A percentile compares a stretch with the other conserved stretches of the same genome.
phyloP scores from a whole-genome alignment of 139 green algal species.

The Pleodorina starrii region DNA sequence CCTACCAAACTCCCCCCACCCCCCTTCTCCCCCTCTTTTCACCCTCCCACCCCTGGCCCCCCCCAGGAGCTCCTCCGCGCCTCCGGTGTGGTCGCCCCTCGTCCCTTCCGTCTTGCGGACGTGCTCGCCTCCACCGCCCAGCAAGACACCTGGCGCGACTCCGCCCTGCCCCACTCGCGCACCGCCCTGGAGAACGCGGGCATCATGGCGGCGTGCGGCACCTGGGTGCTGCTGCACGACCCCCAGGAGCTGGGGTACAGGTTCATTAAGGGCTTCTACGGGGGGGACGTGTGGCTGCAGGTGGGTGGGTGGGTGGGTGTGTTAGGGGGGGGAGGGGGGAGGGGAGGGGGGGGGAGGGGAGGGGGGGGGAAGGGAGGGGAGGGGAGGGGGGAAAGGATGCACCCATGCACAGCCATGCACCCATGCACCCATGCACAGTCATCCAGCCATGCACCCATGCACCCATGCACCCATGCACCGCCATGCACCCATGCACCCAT shows the following conservation, averaged over 20 bases:
- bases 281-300: slow-evolving; percentile 46
- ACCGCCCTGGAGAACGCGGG: slow-evolving; percentile 61
- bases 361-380: too few species aligned
- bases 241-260: slow-evolving; percentile 58
- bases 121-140: slow-evolving; percentile 28
- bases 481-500: too few species aligned
- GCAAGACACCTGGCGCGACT: slow-evolving; percentile 53
- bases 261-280: slow-evolving; percentile 58
- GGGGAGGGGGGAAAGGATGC: too few species aligned
- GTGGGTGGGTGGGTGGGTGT: not conserved
- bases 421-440: not conserved
- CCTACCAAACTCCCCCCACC: not conserved
- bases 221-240: slow-evolving; percentile 55
- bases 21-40: not conserved
- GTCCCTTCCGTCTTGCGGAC: slow-evolving; percentile 45
- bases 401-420: not conserved
- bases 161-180: slow-evolving; percentile 46
- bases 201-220: slow-evolving; percentile 54
- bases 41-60: not conserved
- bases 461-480: too few species aligned
- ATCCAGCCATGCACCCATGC: too few species aligned
- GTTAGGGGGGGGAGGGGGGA: too few species aligned
- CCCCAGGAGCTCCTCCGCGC: not conserved
- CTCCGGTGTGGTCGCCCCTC: slow-evolving; percentile 11
- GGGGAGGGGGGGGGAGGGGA: too few species aligned